These are phyloP conservation scores for Phoenix dactylifera DNA, from an alignment of 176 grass and related monocot species.

Conservation along the genomic window DNA sequence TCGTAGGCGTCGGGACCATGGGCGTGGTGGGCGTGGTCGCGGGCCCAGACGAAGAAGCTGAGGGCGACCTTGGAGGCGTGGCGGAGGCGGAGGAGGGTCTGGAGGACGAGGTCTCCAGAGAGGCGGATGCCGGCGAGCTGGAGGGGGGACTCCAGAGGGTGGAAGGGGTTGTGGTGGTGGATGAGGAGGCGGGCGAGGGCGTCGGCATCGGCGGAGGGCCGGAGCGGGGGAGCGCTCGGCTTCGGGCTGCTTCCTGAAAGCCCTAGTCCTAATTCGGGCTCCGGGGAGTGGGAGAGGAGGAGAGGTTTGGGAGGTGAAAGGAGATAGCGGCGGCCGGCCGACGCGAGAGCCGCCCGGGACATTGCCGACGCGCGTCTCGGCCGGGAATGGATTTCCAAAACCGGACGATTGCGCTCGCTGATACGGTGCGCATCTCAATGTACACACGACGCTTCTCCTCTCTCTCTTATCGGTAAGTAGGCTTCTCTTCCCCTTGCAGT, in stretches of 20 bases:
- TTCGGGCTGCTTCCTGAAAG: background rate
- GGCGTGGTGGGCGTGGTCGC: conserved; percentile 35
- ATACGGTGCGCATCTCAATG: too few species aligned
- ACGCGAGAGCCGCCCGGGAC: background rate
- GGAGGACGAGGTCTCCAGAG: conserved; percentile 38
- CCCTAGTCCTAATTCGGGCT: background rate
- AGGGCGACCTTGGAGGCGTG: conserved; percentile 75
- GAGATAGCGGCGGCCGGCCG: background rate
- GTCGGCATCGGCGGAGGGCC: conserved; percentile 42
- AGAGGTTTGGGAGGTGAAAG: background rate
- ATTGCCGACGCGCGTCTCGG: background rate
- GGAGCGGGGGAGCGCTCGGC: conserved; percentile 36
- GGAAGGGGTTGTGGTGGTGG: conserved; percentile 73
- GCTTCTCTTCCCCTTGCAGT: too few species aligned
- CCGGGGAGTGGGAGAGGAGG: conserved; percentile 7
- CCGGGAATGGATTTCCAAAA: too few species aligned
- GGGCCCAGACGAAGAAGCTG: conserved; percentile 56
- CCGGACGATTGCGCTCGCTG: too few species aligned
- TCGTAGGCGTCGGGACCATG: conserved; percentile 50
- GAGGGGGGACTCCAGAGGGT: conserved; percentile 63
- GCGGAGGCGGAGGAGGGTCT: conserved; percentile 81
- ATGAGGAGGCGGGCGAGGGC: conserved; percentile 58
- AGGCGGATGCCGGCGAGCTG: conserved; percentile 48
- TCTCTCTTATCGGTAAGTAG: too few species aligned
- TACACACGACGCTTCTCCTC: too few species aligned